Percentiles rank a stretch among this genome's conserved stretches.
Conservation (phyloP, 495 filamentous ascomycete species). For the Podospora australis region DNA sequence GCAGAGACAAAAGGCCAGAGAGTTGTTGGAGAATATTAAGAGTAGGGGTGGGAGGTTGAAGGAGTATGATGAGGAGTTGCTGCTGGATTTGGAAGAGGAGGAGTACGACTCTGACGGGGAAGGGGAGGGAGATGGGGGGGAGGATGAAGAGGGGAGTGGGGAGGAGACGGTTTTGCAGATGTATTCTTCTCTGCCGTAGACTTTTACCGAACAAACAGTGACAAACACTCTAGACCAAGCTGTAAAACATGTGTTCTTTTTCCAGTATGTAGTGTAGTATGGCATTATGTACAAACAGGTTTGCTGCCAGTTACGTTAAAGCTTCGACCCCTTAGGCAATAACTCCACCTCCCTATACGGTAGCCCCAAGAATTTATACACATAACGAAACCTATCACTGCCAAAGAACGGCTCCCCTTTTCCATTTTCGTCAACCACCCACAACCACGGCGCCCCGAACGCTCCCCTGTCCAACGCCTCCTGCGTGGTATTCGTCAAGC, state of each 20-base stretch:
- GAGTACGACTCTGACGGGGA: conserved; percentile 18
- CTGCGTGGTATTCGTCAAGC: conserved; percentile 51
- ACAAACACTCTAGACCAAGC: too few relatives aligned
- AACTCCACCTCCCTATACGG: conserved; percentile 32
- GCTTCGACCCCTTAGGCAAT: conserved; percentile 18
- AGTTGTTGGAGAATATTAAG: conserved; percentile 23
- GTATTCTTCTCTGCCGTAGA: conserved; percentile 22
- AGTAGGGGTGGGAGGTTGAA: conserved; percentile 24
- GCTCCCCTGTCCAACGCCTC: conserved; percentile 56
- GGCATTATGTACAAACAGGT: too few relatives aligned
- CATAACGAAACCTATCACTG: conserved; percentile 53
- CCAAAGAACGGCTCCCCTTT: conserved; percentile 67
- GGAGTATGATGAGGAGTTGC: conserved; percentile 21
- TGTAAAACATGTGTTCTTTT: too few relatives aligned
- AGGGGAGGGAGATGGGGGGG: conserved; percentile 17
- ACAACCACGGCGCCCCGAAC: conserved; percentile 72
- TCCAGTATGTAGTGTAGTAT: too few relatives aligned
- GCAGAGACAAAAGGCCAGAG: conserved; percentile 24
- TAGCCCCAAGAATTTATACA: conserved; percentile 36
- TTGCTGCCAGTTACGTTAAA: too few relatives aligned
- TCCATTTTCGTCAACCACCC: conserved; percentile 55
- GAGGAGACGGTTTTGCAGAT: conserved; percentile 14
- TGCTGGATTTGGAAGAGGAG: conserved; percentile 22
- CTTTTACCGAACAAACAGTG: not conserved
- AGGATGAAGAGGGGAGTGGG: conserved; percentile 1